These are phyloP conservation scores for Paramecium tetraurelia DNA, from an alignment of 73 alveolate genomes.

Conservation along the genomic window DNA sequence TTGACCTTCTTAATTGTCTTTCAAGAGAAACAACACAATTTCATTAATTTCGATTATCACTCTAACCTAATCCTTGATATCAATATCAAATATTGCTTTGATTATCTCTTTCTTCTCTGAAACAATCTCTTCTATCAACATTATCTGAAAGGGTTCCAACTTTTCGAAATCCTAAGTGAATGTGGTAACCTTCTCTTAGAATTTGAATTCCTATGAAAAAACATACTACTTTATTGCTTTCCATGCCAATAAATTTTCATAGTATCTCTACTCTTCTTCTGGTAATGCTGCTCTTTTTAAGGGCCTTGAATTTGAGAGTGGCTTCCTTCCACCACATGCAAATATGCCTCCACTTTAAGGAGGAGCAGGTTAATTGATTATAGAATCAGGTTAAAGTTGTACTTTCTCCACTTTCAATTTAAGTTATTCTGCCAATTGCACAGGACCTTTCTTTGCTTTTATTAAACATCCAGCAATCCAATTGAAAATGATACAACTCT, in stretches of 20 bases:
- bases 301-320: neutral
- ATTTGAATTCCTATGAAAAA: neutral
- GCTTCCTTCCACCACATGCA: constrained; percentile 19
- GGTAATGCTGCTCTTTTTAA: neutral
- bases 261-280: constrained; percentile 1
- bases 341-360: neutral
- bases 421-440: neutral
- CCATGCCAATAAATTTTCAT: neutral
- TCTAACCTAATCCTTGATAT: constrained; percentile 30
- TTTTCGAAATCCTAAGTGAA: neutral
- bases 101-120: neutral
- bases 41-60: neutral
- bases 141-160: neutral
- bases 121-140: neutral
- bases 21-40: neutral
- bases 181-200: neutral
- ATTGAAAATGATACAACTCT: neutral
- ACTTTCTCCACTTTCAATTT: neutral
- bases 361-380: neutral
- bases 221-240: neutral
- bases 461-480: constrained; percentile 27
- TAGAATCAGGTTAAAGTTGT: neutral
- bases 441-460: neutral
- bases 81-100: neutral
- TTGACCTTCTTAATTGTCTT: neutral